Conservation (phyloP, 345 rosid genomes). For the Mercurialis annua region DNA sequence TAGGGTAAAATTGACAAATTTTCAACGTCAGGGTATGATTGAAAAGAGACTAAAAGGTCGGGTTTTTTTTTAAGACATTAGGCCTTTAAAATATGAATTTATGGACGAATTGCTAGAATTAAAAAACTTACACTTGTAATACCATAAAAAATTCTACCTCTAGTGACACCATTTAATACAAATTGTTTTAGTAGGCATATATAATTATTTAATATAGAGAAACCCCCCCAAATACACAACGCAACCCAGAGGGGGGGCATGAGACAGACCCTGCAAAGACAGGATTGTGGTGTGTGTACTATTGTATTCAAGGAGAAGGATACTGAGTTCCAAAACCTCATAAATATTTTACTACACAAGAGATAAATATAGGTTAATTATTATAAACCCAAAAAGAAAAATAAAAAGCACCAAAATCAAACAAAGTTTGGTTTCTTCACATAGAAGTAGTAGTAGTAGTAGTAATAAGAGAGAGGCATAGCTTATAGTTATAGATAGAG, state of each 20-base stretch:
- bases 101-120: too few species aligned
- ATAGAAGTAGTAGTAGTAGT: constrained; percentile 41
- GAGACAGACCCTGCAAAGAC: constrained; percentile 52
- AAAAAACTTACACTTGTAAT: too few species aligned
- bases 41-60: too few species aligned
- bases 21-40: too few species aligned
- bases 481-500: constrained; percentile 36
- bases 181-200: too few species aligned
- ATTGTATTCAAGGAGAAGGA: not conserved
- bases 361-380: constrained; percentile 25
- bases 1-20: too few species aligned
- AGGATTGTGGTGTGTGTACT: constrained; percentile 42
- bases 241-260: constrained; percentile 31
- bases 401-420: constrained; percentile 12
- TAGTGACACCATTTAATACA: too few species aligned
- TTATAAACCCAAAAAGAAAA: constrained; percentile 18
- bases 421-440: constrained; percentile 63
- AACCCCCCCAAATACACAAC: constrained; percentile 31
- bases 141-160: too few species aligned
- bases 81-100: too few species aligned
- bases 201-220: too few species aligned
- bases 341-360: constrained; percentile 24
- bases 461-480: constrained; percentile 20
- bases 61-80: too few species aligned
- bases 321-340: constrained; percentile 25